Evolutionary conservation across 495 filamentous ascomycete genomes (phyloP).

Genomic region (Tuber calosporum): DNA sequence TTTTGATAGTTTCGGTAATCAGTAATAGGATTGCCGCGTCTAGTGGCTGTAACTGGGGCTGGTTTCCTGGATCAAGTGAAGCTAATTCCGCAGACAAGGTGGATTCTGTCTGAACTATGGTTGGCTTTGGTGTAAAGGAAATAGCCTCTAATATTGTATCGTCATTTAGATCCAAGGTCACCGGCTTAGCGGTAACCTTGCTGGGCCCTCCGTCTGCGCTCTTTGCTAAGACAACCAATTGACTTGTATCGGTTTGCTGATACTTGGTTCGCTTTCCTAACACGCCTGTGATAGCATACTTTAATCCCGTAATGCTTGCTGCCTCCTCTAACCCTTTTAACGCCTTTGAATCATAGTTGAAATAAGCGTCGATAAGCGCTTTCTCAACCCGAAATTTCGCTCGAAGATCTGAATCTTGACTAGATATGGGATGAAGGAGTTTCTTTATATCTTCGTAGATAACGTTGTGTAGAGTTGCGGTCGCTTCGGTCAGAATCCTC

Average conservation of each 20-base stretch:
- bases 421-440: not conserved
- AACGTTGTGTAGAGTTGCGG: constrained; percentile 52
- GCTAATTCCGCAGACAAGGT: constrained; percentile 54
- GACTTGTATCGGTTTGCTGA: constrained; percentile 80
- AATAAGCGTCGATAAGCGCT: constrained; percentile 74
- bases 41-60: constrained; percentile 72
- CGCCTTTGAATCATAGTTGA: constrained; percentile 73
- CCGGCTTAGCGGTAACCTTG: constrained; percentile 46
- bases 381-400: constrained; percentile 70
- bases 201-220: constrained; percentile 47
- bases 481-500: constrained; percentile 70
- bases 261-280: constrained; percentile 89
- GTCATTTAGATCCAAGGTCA: constrained; percentile 70
- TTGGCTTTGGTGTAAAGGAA: constrained; percentile 57
- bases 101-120: constrained; percentile 43
- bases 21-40: constrained; percentile 79
- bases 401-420: constrained; percentile 32
- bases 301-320: constrained; percentile 57
- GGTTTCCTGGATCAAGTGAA: constrained; percentile 63
- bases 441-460: constrained; percentile 48
- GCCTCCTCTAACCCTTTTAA: constrained; percentile 62
- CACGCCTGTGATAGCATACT: constrained; percentile 76
- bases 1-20: constrained; percentile 77
- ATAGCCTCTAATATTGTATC: constrained; percentile 88
- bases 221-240: constrained; percentile 83